Evolutionary conservation across 2,329 filamentous ascomycete genomes (phyloP), one percentile per base, ranked within the genome.

Genomic region (Aspergillus piperis): DNA sequence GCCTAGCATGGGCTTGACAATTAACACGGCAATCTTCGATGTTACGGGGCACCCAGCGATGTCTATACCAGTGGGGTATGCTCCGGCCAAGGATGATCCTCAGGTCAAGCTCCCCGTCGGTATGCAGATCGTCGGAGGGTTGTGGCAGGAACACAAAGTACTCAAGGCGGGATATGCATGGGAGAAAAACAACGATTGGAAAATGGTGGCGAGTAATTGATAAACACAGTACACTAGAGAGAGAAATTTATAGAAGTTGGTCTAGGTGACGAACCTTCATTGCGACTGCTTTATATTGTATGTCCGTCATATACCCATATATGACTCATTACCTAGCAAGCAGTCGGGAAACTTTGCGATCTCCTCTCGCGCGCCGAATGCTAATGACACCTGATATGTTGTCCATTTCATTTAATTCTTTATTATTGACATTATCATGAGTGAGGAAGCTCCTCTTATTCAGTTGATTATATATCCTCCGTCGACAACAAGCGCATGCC

Each of bases 11-110:
- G 84, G 85, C 0, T 67, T 84, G 60, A 84, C 82, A 0, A 78
- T 76, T 15, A 87, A 87, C 63, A 87, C 84, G 4, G 81, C 81
- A 8, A 77, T 81, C 2, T 86, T 86, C 70, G 84, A 86, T 64
- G 77, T 82, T 2, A 86, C 83, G 0, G 84, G 84, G 0, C 84
- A 86, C 63, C 84, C 84, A 0, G 84, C 83, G 0, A 67, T 86
- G 63, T 78, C 80, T 0, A 71, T 86, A 49, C 84, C 83, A 0
- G 74, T 83, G 36, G 83, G 84, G 0, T 78, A 81, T 64, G 71
- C 79, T 2, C 61, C 69, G 5, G 66, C 70, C 5, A 66, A 60
- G 36, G 70, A 69, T 5, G 55, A 71, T 51, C 21, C 50, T 1
- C 41, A 68, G 2, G 52, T 80, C 0, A 62, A 69, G 58, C 66